These are phyloP conservation scores for Gloeostereum incarnatum DNA, from an alignment of 768 basidiomycete species.

Conservation along the genomic window DNA sequence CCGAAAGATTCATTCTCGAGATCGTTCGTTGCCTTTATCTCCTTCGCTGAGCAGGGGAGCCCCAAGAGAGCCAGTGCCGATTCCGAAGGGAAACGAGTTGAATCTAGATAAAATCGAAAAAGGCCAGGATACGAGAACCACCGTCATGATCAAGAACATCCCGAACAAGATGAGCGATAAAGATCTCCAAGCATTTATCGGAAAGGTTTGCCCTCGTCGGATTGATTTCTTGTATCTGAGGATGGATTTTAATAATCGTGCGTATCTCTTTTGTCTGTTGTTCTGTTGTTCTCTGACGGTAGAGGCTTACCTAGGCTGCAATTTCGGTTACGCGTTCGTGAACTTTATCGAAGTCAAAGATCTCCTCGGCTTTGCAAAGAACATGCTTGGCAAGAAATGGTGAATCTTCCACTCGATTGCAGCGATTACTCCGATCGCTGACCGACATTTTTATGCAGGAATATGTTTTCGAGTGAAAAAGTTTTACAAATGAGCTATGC, in stretches of 20 bases:
- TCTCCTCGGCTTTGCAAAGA: slow-evolving; percentile 65
- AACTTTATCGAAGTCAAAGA: slow-evolving; percentile 81
- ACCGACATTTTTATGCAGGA: slow-evolving; percentile 38
- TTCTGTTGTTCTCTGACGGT: background rate
- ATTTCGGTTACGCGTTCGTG: slow-evolving; percentile 81
- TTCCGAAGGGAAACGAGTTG: slow-evolving; percentile 45
- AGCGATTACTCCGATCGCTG: slow-evolving; percentile 1
- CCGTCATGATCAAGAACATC: slow-evolving; percentile 88
- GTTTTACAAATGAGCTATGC: slow-evolving; percentile 89
- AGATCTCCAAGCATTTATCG: slow-evolving; percentile 60
- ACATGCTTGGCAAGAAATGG: slow-evolving; percentile 77
- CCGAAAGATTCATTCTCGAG: too few species aligned
- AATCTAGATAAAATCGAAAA: slow-evolving; percentile 66
- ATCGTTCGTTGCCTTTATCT: too few species aligned
- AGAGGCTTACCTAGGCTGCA: slow-evolving; percentile 41
- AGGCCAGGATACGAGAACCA: slow-evolving; percentile 73
- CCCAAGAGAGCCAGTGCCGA: too few species aligned
- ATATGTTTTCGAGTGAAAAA: slow-evolving; percentile 89
- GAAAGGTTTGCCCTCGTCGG: slow-evolving; percentile 59
- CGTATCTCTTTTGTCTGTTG: background rate
- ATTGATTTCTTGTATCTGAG: slow-evolving; percentile 85
- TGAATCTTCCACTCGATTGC: slow-evolving; percentile 19
- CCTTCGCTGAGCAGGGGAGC: too few species aligned
- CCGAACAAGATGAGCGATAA: slow-evolving; percentile 86
- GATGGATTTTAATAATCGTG: slow-evolving; percentile 72